These are phyloP conservation scores for Lupinus albus DNA, from an alignment of 306 rosid species.

Conservation along the genomic window DNA sequence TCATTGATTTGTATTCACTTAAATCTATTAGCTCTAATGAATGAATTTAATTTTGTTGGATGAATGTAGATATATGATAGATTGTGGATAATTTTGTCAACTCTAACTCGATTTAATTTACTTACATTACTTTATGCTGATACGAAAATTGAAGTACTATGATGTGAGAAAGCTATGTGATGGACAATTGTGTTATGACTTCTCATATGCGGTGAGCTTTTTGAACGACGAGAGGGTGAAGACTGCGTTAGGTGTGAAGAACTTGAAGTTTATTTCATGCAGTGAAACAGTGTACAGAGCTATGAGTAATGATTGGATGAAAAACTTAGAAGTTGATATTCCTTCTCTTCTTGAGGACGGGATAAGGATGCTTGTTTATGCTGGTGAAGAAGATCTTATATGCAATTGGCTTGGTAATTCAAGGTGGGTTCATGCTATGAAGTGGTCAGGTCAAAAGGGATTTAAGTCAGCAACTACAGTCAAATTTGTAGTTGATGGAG, in stretches of 20 bases:
- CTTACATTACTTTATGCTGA: background rate
- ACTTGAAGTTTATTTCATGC: constrained; percentile 66
- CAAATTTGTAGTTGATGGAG: constrained; percentile 59
- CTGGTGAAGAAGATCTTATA: constrained; percentile 89
- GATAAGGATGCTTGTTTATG: constrained; percentile 75
- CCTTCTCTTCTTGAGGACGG: constrained; percentile 90
- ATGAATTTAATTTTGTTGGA: too few species aligned
- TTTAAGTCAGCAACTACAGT: constrained; percentile 47
- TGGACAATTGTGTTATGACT: constrained; percentile 79
- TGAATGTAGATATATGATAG: too few species aligned
- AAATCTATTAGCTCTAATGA: too few species aligned
- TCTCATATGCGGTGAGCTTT: constrained; percentile 66
- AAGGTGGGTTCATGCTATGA: constrained; percentile 86
- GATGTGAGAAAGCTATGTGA: constrained; percentile 78
- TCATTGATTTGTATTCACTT: too few species aligned
- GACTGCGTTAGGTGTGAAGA: constrained; percentile 69
- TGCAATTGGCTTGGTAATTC: constrained; percentile 97
- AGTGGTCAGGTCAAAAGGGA: constrained; percentile 73
- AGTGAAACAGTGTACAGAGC: constrained; percentile 55
- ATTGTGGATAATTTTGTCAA: too few species aligned
- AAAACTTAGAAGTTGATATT: constrained; percentile 72
- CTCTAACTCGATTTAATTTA: too few species aligned
- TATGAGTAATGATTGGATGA: constrained; percentile 72
- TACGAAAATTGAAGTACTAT: constrained; percentile 59
- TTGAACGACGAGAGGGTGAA: constrained; percentile 55